These are phyloP conservation scores for Caloboletus inedulis DNA, from an alignment of 1,284 basidiomycete genomes.

Conservation along the genomic window DNA sequence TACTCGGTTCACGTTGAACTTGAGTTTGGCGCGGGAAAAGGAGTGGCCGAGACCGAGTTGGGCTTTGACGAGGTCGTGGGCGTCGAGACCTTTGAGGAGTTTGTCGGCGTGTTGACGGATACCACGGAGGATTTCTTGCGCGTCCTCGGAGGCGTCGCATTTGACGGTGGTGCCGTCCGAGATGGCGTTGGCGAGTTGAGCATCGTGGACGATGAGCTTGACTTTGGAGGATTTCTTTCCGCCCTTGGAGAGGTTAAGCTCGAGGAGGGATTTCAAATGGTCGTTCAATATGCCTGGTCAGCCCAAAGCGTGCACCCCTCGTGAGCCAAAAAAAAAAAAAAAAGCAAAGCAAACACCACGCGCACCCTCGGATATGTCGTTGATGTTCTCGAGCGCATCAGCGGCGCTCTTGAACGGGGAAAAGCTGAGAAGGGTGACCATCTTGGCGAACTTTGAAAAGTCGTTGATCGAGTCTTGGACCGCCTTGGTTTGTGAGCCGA, in stretches of 20 bases:
- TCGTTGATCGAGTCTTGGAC: conserved; percentile 88
- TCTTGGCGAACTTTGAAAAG: conserved; percentile 89
- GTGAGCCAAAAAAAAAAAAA: background rate
- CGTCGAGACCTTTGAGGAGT: conserved; percentile 85
- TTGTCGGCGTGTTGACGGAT: conserved; percentile 91
- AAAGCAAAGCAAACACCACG: background rate
- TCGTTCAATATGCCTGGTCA: conserved; percentile 79
- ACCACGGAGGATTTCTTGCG: conserved; percentile 90
- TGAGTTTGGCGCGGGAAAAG: conserved; percentile 97
- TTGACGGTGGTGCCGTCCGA: conserved; percentile 74
- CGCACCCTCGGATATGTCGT: conserved; percentile 94
- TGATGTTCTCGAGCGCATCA: conserved; percentile 94
- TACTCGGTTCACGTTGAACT: conserved; percentile 99
- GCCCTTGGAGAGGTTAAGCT: conserved; percentile 79
- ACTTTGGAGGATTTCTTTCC: conserved; percentile 79
- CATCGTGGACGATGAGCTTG: conserved; percentile 83
- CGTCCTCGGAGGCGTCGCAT: conserved; percentile 86
- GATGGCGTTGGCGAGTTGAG: conserved; percentile 78
- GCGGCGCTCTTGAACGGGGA: conserved; percentile 94
- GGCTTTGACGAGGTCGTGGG: conserved; percentile 87
- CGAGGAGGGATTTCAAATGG: conserved; percentile 82
- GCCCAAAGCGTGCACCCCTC: background rate
- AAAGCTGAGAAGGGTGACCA: conserved; percentile 92
- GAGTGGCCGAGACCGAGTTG: conserved; percentile 98
- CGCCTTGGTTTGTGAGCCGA: conserved; percentile 78